Evolutionary conservation across 2,329 filamentous ascomycete species (phyloP).

Genomic region (Venturia oleaginea): DNA sequence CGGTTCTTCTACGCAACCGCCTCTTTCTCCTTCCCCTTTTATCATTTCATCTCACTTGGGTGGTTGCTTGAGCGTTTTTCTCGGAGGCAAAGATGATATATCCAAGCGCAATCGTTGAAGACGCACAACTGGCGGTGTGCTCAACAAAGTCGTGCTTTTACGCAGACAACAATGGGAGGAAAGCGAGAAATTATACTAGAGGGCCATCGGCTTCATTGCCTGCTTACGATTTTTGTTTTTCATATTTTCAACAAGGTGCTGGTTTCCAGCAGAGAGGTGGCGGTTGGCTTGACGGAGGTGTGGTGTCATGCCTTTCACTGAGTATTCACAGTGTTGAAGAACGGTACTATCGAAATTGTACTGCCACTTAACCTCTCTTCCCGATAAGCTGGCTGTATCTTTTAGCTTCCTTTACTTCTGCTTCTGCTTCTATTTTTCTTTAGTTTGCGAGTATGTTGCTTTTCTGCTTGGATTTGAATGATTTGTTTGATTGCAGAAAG

Average conservation of each 20-base stretch:
- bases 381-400: neutral
- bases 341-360: neutral
- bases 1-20: neutral
- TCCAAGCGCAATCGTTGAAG: neutral
- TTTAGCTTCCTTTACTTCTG: neutral
- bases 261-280: neutral
- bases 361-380: neutral
- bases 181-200: conserved; percentile 2
- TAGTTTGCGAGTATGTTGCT: neutral
- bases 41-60: neutral
- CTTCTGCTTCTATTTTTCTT: neutral
- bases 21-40: neutral
- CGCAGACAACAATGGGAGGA: neutral
- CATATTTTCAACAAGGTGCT: neutral
- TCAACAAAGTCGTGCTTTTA: neutral
- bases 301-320: neutral
- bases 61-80: neutral
- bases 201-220: conserved; percentile 3
- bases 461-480: neutral
- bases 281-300: neutral
- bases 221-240: conserved; percentile 1
- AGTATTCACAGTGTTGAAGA: neutral
- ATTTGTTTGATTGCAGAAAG: neutral
- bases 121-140: neutral
- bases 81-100: neutral